Conservation (phyloP, 768 basidiomycete genomes). For the Kwoniella bestiolae region DNA sequence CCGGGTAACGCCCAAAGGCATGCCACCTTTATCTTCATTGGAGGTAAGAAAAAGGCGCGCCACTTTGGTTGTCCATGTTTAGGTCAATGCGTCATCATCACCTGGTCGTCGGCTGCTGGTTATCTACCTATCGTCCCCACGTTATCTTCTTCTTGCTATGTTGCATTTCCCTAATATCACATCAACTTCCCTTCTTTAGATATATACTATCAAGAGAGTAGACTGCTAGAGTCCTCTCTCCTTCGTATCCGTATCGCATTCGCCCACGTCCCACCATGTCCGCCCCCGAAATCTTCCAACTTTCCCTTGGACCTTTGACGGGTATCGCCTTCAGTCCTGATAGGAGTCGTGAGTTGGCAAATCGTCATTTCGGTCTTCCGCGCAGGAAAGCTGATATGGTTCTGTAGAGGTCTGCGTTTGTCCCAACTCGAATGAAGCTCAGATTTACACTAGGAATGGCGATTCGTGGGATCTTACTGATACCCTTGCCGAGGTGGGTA, state of each 20-base stretch:
- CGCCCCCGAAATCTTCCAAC: slow-evolving; percentile 73
- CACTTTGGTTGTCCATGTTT: too few species aligned
- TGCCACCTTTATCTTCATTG: too few species aligned
- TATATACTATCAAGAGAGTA: too few species aligned
- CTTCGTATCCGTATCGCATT: neutral
- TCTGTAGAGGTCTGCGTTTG: slow-evolving; percentile 82
- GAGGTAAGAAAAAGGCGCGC: too few species aligned
- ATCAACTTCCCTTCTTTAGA: too few species aligned
- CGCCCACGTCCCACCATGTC: slow-evolving; percentile 61
- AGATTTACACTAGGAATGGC: slow-evolving; percentile 68
- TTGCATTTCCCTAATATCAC: too few species aligned
- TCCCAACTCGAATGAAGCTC: slow-evolving; percentile 84
- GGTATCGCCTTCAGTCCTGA: slow-evolving; percentile 90
- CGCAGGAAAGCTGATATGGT: slow-evolving; percentile 17
- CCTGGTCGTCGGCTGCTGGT: too few species aligned
- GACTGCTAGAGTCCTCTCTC: slow-evolving; percentile 79
- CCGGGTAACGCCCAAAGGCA: too few species aligned
- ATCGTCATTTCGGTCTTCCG: neutral
- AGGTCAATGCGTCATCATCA: too few species aligned
- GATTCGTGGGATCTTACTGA: slow-evolving; percentile 62
- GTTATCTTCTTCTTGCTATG: too few species aligned
- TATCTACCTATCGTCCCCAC: too few species aligned
- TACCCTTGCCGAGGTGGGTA: slow-evolving; percentile 78
- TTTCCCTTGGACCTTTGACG: slow-evolving; percentile 83
- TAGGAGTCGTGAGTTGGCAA: slow-evolving; percentile 70